A percentile compares a stretch with the other conserved stretches of the same genome.
These are phyloP conservation scores for Umbelopsis sp. DNA, from an alignment of 371 early-diverging fungal species.

Conservation along the genomic window DNA sequence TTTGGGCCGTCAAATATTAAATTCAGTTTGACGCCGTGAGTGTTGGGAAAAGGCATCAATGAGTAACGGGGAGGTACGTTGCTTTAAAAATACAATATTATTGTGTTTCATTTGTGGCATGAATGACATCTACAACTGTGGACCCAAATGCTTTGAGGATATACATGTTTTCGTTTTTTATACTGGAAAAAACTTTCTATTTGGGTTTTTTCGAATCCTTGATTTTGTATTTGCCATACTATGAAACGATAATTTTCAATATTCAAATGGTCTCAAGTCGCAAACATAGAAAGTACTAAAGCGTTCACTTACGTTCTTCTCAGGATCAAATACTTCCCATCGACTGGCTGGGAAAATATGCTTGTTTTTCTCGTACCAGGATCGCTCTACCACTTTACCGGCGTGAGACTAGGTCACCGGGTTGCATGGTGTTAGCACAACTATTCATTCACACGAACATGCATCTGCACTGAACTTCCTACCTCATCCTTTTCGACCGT, in stretches of 20 bases:
- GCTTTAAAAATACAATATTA: too few species aligned
- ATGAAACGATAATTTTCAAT: constrained; percentile 2
- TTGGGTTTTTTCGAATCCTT: constrained; percentile 38
- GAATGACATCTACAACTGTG: too few species aligned
- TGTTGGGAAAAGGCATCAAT: too few species aligned
- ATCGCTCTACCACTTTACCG: constrained; percentile 91
- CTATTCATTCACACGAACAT: background rate
- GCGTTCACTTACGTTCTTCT: constrained; percentile 62
- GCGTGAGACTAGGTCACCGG: constrained; percentile 76
- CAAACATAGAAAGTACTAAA: background rate
- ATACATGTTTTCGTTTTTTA: too few species aligned
- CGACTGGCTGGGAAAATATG: constrained; percentile 95
- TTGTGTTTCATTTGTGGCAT: too few species aligned
- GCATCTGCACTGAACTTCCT: constrained; percentile 4
- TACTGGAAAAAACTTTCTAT: background rate
- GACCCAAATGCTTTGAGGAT: too few species aligned
- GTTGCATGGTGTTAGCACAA: background rate
- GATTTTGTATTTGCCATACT: constrained; percentile 85
- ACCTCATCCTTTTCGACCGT: constrained; percentile 87
- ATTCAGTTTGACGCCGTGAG: too few species aligned
- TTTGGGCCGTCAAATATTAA: too few species aligned
- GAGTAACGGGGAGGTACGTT: too few species aligned
- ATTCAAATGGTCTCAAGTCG: too few species aligned
- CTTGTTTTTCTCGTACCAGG: constrained; percentile 96
- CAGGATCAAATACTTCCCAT: constrained; percentile 94